Conservation (phyloP, 2,329 filamentous ascomycete genomes). For the Aspergillus candidus region DNA sequence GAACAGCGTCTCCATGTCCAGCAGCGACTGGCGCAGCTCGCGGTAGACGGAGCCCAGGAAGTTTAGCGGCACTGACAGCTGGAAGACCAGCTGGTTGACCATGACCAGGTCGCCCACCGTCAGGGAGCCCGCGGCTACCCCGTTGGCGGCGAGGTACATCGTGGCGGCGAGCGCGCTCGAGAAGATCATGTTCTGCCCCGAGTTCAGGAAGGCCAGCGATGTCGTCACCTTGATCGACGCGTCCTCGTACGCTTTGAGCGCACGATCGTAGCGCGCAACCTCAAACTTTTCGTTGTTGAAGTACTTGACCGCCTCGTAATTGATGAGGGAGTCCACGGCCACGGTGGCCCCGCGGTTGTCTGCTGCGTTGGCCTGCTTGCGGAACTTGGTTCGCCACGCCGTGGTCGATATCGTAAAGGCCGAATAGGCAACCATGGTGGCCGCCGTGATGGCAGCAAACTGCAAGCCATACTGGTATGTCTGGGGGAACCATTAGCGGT, state of each 20-base stretch:
- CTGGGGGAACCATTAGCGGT: conserved; percentile 28
- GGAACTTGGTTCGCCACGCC: conserved; percentile 93
- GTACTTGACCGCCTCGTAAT: conserved; percentile 98
- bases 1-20: conserved; percentile 99
- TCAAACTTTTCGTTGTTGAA: conserved; percentile 99
- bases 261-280: conserved; percentile 81
- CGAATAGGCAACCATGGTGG: conserved; percentile 89
- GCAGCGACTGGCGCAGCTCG: conserved; percentile 83
- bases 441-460: conserved; percentile 83
- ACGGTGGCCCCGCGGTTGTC: conserved; percentile 95
- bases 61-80: conserved; percentile 92
- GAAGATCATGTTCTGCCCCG: conserved; percentile 95
- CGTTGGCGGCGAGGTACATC: conserved; percentile 95
- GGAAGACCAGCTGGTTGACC: conserved; percentile 98
- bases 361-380: conserved; percentile 88
- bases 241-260: conserved; percentile 78
- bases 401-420: conserved; percentile 97
- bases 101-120: conserved; percentile 96
- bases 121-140: conserved; percentile 71
- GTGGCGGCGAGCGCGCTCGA: conserved; percentile 87
- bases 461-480: conserved; percentile 91
- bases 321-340: conserved; percentile 93
- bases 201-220: conserved; percentile 86
- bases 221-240: conserved; percentile 96
- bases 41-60: conserved; percentile 97